phyloP scores from a whole-genome alignment of 768 basidiomycete genomes.

The Xerocomellus intermedius region DNA sequence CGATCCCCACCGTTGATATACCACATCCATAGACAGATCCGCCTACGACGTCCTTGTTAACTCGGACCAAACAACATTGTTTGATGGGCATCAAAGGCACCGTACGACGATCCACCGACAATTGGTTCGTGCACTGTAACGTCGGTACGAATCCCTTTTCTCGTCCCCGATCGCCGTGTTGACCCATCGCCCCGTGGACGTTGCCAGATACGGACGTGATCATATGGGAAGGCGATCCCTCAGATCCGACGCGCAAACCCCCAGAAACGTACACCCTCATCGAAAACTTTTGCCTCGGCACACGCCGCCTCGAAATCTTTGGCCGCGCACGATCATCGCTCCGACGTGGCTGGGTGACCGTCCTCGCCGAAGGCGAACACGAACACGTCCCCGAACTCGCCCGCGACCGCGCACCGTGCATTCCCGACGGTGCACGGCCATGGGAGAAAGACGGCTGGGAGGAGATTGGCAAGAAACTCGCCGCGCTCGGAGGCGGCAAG shows the following conservation, averaged over 20 bases:
- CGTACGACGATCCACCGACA: constrained; percentile 90
- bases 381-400: constrained; percentile 42
- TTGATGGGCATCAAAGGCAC: constrained; percentile 97
- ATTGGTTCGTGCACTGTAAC: constrained; percentile 98
- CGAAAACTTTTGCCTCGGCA: constrained; percentile 96
- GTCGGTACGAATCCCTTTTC: constrained; percentile 86
- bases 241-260: constrained; percentile 83
- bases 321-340: constrained; percentile 65
- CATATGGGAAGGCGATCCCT: constrained; percentile 90
- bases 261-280: constrained; percentile 95
- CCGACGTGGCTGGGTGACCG: constrained; percentile 92
- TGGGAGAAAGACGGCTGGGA: constrained; percentile 73
- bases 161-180: background rate
- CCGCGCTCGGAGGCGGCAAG: constrained; percentile 46
- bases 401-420: constrained; percentile 30
- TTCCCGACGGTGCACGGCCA: constrained; percentile 32
- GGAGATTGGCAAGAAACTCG: constrained; percentile 51
- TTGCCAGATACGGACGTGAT: constrained; percentile 90
- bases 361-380: constrained; percentile 64
- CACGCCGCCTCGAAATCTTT: constrained; percentile 88
- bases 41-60: constrained; percentile 81
- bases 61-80: constrained; percentile 93
- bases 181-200: background rate
- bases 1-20: background rate
- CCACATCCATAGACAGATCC: constrained; percentile 62